These are phyloP conservation scores for Fusarium neocosmosporiellum DNA, from an alignment of 2,329 filamentous ascomycete species.

Conservation along the genomic window DNA sequence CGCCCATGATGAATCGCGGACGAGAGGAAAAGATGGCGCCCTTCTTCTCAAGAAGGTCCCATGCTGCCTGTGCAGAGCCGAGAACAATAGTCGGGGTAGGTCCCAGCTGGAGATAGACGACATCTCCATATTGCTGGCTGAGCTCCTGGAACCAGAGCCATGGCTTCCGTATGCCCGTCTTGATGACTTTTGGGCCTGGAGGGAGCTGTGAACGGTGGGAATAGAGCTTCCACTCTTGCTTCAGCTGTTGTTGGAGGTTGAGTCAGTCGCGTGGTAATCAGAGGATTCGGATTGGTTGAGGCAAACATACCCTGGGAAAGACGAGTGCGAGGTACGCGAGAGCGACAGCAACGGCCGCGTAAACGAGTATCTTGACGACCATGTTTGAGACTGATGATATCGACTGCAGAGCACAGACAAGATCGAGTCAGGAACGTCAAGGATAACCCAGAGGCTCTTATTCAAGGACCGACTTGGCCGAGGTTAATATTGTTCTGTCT, in stretches of 20 bases:
- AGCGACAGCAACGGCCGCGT: background rate
- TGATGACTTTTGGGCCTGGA: slow-evolving; percentile 51
- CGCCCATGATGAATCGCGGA: slow-evolving; percentile 59
- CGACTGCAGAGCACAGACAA: background rate
- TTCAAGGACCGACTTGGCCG: background rate
- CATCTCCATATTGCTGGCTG: slow-evolving; percentile 52
- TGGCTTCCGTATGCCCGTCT: slow-evolving; percentile 52
- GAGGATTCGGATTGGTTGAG: background rate
- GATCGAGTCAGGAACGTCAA: background rate
- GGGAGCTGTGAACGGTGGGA: slow-evolving; percentile 52
- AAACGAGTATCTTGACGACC: slow-evolving; percentile 17
- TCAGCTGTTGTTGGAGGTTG: slow-evolving; percentile 39
- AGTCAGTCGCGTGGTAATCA: slow-evolving; percentile 6
- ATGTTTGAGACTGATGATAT: slow-evolving; percentile 3
- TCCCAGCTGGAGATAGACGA: slow-evolving; percentile 56
- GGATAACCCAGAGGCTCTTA: background rate
- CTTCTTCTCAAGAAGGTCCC: slow-evolving; percentile 57
- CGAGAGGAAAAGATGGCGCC: slow-evolving; percentile 58
- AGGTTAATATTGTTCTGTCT: background rate
- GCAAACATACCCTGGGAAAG: slow-evolving; percentile 29
- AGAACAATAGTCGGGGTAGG: slow-evolving; percentile 56
- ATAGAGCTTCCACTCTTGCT: slow-evolving; percentile 53
- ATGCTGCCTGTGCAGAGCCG: slow-evolving; percentile 55
- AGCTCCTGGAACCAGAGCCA: slow-evolving; percentile 57
- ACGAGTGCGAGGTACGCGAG: slow-evolving; percentile 27